Evolutionary conservation across 2,329 filamentous ascomycete genomes (phyloP), one percentile per base, ranked within the genome.

Genomic region (Zalaria sp.): DNA sequence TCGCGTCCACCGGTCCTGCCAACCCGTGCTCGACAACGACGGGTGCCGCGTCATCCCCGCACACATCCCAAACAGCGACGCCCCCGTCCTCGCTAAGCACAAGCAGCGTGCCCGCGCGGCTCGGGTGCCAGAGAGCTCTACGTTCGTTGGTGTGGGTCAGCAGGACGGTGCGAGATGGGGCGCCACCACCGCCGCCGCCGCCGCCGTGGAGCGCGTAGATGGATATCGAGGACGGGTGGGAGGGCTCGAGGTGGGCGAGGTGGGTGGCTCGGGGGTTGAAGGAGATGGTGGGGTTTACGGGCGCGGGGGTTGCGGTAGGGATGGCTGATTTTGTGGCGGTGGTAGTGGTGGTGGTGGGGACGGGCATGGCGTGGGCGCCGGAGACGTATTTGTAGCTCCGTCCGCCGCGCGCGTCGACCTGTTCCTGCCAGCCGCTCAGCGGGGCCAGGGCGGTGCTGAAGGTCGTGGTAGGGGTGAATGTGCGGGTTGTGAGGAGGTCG

Each of bases 81-180:
- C 18, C 9, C 3, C 42, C 38, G n/a, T 28, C 27, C 11, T 43
- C 42, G 34, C 31, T 3, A 39, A 67, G 64, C 5, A 69, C 58
- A 38, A 69, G 53, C 1, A 69, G 56, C 1, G 57, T 49, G 0
- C 53, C 45, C 3, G 59, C 44, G 18, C 55, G 47, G 6, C 50
- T 47, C 2, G 64, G 61, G 45, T 69, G 65, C 67, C 66, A 71
- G 10, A 50, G 47, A 8, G 69, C 50, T 6, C 51, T 51, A 35
- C 64, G 65, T 11, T 69, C 53, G 9, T 64, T 59, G 7, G 57
- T 53, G 45, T 69, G 61, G 46, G 68, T 65, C 3, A 69, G 57
- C 2, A 69, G 18, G 18, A 18, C 18, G 18, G 18, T 18, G 18
- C 18, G 18, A 2, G 18, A 2, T 2, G 18, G 18, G 2, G 40